phyloP scores from a whole-genome alignment of 495 filamentous ascomycete genomes.

The Podospora australis region DNA sequence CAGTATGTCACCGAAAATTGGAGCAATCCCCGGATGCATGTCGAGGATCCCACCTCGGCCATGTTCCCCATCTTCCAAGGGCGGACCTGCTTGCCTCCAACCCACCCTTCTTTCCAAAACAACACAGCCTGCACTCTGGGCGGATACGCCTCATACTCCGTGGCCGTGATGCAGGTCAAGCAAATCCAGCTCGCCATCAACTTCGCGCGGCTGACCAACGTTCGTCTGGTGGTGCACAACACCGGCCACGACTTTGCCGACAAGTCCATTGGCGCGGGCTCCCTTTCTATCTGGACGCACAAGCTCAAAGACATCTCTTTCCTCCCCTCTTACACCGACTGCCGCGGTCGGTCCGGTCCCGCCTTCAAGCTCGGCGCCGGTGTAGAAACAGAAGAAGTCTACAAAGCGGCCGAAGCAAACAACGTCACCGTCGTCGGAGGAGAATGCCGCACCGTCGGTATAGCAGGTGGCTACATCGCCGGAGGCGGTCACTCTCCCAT shows the following conservation, averaged over 20 bases:
- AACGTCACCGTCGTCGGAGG: conserved; percentile 43
- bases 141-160: conserved; percentile 52
- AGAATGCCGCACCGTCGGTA: conserved; percentile 47
- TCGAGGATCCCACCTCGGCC: conserved; percentile 41
- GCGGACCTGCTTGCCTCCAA: conserved; percentile 39
- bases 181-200: conserved; percentile 56
- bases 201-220: conserved; percentile 52
- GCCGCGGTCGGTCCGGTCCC: conserved; percentile 32
- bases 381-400: conserved; percentile 40
- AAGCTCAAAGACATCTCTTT: conserved; percentile 47
- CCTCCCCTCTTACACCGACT: conserved; percentile 29
- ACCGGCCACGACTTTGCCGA: conserved; percentile 59
- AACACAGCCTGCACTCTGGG: conserved; percentile 49
- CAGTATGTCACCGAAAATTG: conserved; percentile 26
- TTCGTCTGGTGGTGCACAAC: conserved; percentile 59
- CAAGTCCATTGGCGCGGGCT: conserved; percentile 43
- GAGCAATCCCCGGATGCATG: conserved; percentile 24
- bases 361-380: conserved; percentile 46
- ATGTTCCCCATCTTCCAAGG: conserved; percentile 45
- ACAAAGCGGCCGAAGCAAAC: conserved; percentile 33
- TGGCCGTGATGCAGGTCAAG: conserved; percentile 50
- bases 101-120: conserved; percentile 32
- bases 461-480: conserved; percentile 47
- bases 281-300: conserved; percentile 59
- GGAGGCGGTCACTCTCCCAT: conserved; percentile 49